Base-by-base conservation (phyloP, 2,329 filamentous ascomycete species). In the Hypomyces perniciosus region DNA sequence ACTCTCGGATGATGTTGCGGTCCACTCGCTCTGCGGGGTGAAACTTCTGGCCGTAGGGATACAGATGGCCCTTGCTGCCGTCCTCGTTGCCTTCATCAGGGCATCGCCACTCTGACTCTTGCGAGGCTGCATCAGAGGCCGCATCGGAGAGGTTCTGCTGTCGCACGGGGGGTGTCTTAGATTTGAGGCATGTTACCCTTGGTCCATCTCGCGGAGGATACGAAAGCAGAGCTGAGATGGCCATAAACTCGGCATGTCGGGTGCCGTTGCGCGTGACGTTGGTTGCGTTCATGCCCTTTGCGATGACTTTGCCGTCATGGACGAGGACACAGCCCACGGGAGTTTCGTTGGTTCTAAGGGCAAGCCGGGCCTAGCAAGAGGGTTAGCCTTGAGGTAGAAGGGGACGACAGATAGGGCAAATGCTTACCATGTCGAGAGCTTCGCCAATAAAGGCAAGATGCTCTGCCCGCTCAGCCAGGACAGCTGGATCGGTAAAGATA, bases 321-420 rank as follows among this genome's bases (percentile, higher is more conserved):
- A 97, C 91, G 48, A 99, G 84, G 31, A 99, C 90, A 68, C 93
- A 99, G 44, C 93, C 95, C 20, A 99, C 93, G 1, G 93, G 93
- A 1, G 95, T 97, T 72, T 99, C 93, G 60, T 95, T 91, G 55
- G 82, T 88, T 59, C 75, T 74, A 44, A 99, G 81, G 26, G 95
- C 93, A 57, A 90, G 80, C 62, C 92, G 85, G 52, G 90, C 93
- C 89, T 95, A 50, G 29, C 29, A n/a, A 9, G 9, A 6, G 9
- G 46, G 56, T 65, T 60, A 67, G 62, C 43, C 37, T 52, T 48
- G n/a, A 45, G 29, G 10, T 31, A 35, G 33, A 8, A 35, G 33
- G 33, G n/a, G 33, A 42, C 3, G 20, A 31, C 51, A 4, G 48
- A 7, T 46, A 46, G 27, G 34, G 8, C 6, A 28, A n/a, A 40